Evolutionary conservation across 2,329 filamentous ascomycete species (phyloP).

Genomic region (Bipolaris bicolor): DNA sequence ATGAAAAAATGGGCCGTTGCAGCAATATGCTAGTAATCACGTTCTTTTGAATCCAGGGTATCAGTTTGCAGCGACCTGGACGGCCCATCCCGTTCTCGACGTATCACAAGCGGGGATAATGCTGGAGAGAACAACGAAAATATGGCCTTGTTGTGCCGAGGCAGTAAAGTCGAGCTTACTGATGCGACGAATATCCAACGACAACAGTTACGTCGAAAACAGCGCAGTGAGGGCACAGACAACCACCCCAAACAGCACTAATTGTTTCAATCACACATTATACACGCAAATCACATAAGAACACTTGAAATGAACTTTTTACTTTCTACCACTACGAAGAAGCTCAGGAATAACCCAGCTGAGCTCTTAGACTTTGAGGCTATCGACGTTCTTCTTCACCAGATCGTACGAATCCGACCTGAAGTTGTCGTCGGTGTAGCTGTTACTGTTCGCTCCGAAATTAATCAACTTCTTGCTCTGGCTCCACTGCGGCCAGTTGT

Average conservation of each 20-base stretch:
- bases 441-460: constrained; percentile 50
- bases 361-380: constrained; percentile 18
- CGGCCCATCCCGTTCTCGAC: background rate
- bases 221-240: background rate
- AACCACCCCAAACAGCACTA: background rate
- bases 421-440: constrained; percentile 58
- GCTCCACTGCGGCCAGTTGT: constrained; percentile 63
- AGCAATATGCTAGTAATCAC: too few relatives aligned
- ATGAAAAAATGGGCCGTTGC: too few relatives aligned
- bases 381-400: constrained; percentile 41
- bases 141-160: too few relatives aligned
- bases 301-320: too few relatives aligned
- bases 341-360: too few relatives aligned
- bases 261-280: background rate
- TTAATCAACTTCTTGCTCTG: constrained; percentile 58
- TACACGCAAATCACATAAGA: too few relatives aligned
- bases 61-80: background rate
- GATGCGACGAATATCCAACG: too few relatives aligned
- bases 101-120: background rate
- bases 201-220: background rate
- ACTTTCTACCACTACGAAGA: background rate
- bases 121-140: background rate
- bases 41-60: background rate
- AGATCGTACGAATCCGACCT: constrained; percentile 53
- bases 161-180: background rate